These are phyloP conservation scores for Colletotrichum tamarilloi DNA, from an alignment of 2,329 filamentous ascomycete species.

Conservation along the genomic window DNA sequence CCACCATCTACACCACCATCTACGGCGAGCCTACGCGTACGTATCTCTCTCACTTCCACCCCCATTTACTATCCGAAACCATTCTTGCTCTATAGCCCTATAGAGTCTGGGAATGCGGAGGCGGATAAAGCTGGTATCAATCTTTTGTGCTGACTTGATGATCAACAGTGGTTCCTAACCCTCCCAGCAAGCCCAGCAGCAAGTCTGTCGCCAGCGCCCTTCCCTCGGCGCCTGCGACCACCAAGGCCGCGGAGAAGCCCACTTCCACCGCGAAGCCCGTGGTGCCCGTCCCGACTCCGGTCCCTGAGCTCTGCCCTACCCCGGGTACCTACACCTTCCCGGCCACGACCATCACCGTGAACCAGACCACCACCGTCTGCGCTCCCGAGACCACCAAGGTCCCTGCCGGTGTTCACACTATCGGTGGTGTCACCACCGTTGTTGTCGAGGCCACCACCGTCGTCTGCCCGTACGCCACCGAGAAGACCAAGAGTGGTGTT, in stretches of 20 bases:
- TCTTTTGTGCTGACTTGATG: conserved; percentile 6
- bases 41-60: conserved; percentile 40
- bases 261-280: conserved; percentile 55
- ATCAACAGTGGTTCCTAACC: conserved; percentile 52
- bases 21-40: conserved; percentile 75
- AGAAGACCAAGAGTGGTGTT: conserved; percentile 67
- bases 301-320: conserved; percentile 67
- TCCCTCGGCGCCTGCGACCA: conserved; percentile 42
- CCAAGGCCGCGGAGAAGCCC: conserved; percentile 39
- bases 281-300: conserved; percentile 62
- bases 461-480: conserved; percentile 76
- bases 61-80: no score
- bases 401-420: conserved; percentile 72
- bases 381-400: conserved; percentile 71
- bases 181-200: conserved; percentile 41
- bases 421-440: conserved; percentile 79
- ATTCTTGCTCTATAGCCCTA: not conserved
- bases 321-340: conserved; percentile 82
- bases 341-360: conserved; percentile 76
- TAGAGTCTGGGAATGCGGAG: not conserved
- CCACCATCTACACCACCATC: conserved; percentile 78
- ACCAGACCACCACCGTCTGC: conserved; percentile 74
- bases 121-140: not conserved
- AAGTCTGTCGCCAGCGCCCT: conserved; percentile 38
- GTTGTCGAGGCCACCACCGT: conserved; percentile 75